A percentile compares a stretch with the other conserved stretches of the same genome.
These are phyloP conservation scores for Ophiostoma sp. DNA, from an alignment of 2,329 filamentous ascomycete genomes.

Conservation along the genomic window DNA sequence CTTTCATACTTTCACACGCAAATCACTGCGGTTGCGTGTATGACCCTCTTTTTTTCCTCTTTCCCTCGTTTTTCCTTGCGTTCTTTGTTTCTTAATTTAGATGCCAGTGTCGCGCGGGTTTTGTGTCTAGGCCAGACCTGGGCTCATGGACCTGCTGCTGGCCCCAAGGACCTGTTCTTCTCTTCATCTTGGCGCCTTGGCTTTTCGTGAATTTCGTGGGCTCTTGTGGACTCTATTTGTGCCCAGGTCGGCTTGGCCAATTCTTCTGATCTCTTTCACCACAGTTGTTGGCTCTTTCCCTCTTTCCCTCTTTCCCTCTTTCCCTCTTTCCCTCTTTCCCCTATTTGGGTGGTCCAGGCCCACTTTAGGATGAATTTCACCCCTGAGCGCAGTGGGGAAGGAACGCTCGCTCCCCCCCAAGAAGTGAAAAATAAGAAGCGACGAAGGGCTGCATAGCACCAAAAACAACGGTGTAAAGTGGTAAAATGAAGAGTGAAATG, in stretches of 20 bases:
- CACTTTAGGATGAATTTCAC: background rate
- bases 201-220: background rate
- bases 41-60: background rate
- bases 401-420: background rate
- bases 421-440: background rate
- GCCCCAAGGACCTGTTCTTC: slow-evolving; percentile 3
- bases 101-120: slow-evolving; percentile 15
- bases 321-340: background rate
- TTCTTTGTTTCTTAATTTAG: slow-evolving; percentile 23
- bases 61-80: background rate
- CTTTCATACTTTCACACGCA: background rate
- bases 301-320: too few relatives aligned
- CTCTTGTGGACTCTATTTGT: background rate
- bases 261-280: slow-evolving; percentile 6
- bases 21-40: background rate
- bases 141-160: background rate
- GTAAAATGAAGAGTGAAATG: background rate
- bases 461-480: background rate
- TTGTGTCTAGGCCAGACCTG: background rate
- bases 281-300: background rate
- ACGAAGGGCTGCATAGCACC: background rate
- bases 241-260: background rate
- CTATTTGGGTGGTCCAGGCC: background rate
- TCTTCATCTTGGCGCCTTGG: slow-evolving; percentile 6
- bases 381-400: slow-evolving; percentile 18